Conservation (phyloP, 148 eudicot genomes). For the Silene latifolia region DNA sequence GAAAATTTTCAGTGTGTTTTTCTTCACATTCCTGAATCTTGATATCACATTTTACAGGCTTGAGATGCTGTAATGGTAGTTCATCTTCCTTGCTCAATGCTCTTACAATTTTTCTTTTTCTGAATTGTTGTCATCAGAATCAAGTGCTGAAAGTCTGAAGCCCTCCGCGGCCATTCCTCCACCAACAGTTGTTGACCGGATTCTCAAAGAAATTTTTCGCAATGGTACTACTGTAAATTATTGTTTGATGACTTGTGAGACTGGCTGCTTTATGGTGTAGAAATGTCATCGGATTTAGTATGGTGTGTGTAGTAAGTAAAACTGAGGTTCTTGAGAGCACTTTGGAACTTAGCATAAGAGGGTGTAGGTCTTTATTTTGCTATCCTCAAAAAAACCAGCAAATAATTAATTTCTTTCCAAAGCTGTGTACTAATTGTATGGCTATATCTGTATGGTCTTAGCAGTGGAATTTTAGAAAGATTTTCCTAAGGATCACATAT, state of each 20-base stretch:
- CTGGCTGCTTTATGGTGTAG: constrained; percentile 1
- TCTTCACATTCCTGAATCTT: constrained; percentile 14
- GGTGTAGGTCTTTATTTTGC: not conserved
- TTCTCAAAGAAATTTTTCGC: constrained; percentile 85
- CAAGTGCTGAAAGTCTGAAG: constrained; percentile 68
- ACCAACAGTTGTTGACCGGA: constrained; percentile 92
- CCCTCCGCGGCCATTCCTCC: constrained; percentile 81
- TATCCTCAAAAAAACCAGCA: not conserved
- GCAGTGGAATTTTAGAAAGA: not conserved
- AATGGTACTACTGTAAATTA: constrained; percentile 45
- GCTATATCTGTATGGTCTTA: not conserved
- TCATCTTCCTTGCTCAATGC: constrained; percentile 3
- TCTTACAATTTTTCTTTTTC: not conserved
- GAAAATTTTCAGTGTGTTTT: constrained; percentile 21
- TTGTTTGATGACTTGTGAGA: not conserved
- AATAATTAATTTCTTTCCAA: not conserved
- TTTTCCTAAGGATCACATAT: not conserved
- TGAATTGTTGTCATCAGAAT: constrained; percentile 46
- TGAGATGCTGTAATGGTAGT: constrained; percentile 10
- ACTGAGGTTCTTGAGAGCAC: not conserved
- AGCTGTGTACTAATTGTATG: not conserved
- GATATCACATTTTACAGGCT: constrained; percentile 8
- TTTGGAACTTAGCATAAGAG: not conserved
- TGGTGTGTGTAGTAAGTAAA: not conserved
- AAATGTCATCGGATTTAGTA: not conserved